Percentiles rank a stretch among this genome's conserved stretches.
Conservation (phyloP, 768 basidiomycete species). For the Tulasnella sp. region DNA sequence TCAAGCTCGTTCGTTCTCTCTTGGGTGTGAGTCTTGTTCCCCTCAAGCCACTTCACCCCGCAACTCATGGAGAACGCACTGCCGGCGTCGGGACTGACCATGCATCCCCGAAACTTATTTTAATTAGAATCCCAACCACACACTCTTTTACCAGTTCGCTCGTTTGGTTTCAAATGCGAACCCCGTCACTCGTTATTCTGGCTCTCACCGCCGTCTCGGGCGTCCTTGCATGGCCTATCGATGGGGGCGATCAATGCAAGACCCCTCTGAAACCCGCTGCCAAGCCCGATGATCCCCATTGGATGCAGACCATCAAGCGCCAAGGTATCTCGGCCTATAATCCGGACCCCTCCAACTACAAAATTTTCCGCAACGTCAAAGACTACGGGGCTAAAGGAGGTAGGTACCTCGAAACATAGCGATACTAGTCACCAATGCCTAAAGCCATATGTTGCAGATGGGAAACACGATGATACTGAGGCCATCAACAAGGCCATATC, state of each 20-base stretch:
- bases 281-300: slow-evolving; percentile 57
- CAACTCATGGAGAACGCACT: background rate
- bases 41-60: no score
- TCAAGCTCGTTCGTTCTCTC: background rate
- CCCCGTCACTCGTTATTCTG: slow-evolving; percentile 11
- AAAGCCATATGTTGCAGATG: slow-evolving; percentile 51
- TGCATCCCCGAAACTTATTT: background rate
- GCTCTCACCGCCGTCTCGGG: background rate
- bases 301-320: slow-evolving; percentile 72
- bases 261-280: slow-evolving; percentile 54
- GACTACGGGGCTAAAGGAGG: slow-evolving; percentile 51
- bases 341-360: slow-evolving; percentile 56
- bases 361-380: slow-evolving; percentile 78
- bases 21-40: background rate
- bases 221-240: slow-evolving; percentile 3
- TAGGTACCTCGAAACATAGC: slow-evolving; percentile 23
- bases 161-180: background rate
- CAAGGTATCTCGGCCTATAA: slow-evolving; percentile 67
- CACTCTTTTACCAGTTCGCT: background rate
- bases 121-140: background rate
- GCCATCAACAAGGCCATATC: slow-evolving; percentile 65
- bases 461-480: slow-evolving; percentile 71
- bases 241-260: slow-evolving; percentile 53
- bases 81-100: background rate
- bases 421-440: background rate